Base-by-base conservation (phyloP, 495 filamentous ascomycete species). In the Penicillium nucicola region DNA sequence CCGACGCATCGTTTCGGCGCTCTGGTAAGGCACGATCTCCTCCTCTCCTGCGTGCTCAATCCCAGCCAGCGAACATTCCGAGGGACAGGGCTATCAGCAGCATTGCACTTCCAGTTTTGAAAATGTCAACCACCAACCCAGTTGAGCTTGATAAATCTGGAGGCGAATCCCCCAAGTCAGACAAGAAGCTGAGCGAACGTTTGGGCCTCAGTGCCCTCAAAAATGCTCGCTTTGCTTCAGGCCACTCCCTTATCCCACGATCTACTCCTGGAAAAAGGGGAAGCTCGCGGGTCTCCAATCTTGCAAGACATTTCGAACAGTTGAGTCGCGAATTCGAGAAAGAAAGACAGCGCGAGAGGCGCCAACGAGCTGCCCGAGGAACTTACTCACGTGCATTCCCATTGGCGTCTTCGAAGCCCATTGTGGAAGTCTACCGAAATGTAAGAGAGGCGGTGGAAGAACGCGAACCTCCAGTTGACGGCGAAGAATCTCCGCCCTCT, bases 251-350 rank as follows among this genome's bases (percentile, higher is more conserved):
- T 25, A 97, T 99, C 50, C 95, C 95, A 20, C 84, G 93, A 15
- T 96, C 92, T 38, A 82, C 95, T 30, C 81, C 80, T 8, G 79
- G 74, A 13, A 80, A 77, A 53, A 80, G 72, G 37, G 86, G 79
- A 36, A 83, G 86, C 42, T 78, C 85, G 1, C 88, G 86, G 42
- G 95, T 99, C 1, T 91, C 89, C 5, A 89, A 81, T 5, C 78
- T 97, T 25, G 90, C 95, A 12, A 90, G 89, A 60, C 95, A 97
- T 66, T 97, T 97, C 60, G 95, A 99, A 65, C 91, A 97, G 61
- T 69, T 99, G 30, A 95, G 90, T 50, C 86, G 92, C 5, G 95
- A 99, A 57, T 97, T 98, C 56, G 92, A 99, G 60, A 95, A 91
- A 62, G 92, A 97, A 72, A 78, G 95, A 32, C 79, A 92, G 41